Base-by-base conservation (phyloP, 2,329 filamentous ascomycete species). In the Aspergillus tubingensis region DNA sequence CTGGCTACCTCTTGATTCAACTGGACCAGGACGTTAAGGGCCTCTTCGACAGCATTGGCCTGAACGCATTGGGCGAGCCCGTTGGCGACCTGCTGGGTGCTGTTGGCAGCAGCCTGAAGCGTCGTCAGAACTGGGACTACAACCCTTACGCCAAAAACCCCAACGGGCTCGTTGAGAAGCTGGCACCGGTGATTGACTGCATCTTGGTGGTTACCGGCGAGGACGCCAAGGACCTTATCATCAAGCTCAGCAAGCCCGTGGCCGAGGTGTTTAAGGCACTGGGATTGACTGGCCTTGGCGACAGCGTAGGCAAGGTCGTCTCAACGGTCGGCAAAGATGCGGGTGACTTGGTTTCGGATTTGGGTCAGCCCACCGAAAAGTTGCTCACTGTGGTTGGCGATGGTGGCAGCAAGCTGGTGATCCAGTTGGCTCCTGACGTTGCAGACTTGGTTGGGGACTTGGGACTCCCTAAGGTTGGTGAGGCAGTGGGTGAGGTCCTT, bases 361-460 rank as follows among this genome's bases (percentile, higher is more conserved):
- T 63, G 48, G 68, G 60, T 17, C 61, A 64, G 19, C 63, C 64
- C 25, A 59, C 67, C 38, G 60, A 65, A 54, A 63, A 64, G 59
- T 59, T 67, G 43, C 47, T 73, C 41, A 72, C 70, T 48, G 64
- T 72, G 11, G 55, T 68, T 13, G 61, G 63, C n/a, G 54, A 70
- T 32, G 69, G 69, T 38, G 44, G 58, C 30, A 56, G 61, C 2
- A 59, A 62, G 52, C 62, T 70, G 10, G 66, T 72, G 15, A 57
- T 72, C 49, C 21, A 65, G 25, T 65, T 72, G 50, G 62, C 62
- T 19, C 64, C 68, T 32, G 61, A 62, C 13, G 57, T 72, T 27
- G 61, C 69, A 3, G 62, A 51, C 21, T 61, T 71, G 52, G 39
- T 54, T 6, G 15, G 19, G n/a, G 27, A 13, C 17, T n/a, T 57